Base-by-base conservation (phyloP, 139 green algal species). In the Auxenochlorella pyrenoidosa region DNA sequence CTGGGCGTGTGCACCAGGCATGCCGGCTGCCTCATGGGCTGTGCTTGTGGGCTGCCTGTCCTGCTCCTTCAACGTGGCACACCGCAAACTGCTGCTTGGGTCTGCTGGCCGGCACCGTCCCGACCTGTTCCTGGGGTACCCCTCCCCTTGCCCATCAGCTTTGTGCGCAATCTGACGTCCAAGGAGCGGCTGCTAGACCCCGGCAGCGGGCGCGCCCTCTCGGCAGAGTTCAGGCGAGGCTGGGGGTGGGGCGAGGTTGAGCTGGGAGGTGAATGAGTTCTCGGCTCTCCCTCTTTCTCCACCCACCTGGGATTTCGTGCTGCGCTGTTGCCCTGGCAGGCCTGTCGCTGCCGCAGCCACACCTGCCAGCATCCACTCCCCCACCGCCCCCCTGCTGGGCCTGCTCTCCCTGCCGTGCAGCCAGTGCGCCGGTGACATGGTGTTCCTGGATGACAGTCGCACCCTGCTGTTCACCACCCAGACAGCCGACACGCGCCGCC, bases 381-480 rank as follows among this genome's bases (percentile, higher is more conserved):
- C 47, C 5, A 30, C 15, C 30, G 6, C 47, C 18, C 18, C 51
- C 22, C 51, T 47, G 2, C 32, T 32, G 1, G 19, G 12, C 58
- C 34, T 36, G 22, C 26, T 13, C 21, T 36, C 60, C 68, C 68
- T 75, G 28, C 59, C 15, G 40, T 41, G 40, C 60, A 85, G 79
- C 38, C 24, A 28, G 10, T 76, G 60, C 38, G 79, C 60, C 28
- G 60, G 79, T 12, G 59, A 85, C 30, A 41, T 76, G 26, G 84
- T 79, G 8, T 95, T 90, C 84, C 84, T 92, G 30, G 76, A 71
- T 26, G 88, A 91, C 84, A 90, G 88, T 87, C 38, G 83, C 58
- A 91, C 84, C 1, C 73, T 96, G n/a, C 95, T 97, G 68, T 97
- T 96, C 75, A 91, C 95, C 16, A 92, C 93, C 15, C 95, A 96